Evolutionary conservation across 257 asterid genomes (phyloP), one percentile per base, ranked within the genome.

Genomic region (Coffea eugenioides): DNA sequence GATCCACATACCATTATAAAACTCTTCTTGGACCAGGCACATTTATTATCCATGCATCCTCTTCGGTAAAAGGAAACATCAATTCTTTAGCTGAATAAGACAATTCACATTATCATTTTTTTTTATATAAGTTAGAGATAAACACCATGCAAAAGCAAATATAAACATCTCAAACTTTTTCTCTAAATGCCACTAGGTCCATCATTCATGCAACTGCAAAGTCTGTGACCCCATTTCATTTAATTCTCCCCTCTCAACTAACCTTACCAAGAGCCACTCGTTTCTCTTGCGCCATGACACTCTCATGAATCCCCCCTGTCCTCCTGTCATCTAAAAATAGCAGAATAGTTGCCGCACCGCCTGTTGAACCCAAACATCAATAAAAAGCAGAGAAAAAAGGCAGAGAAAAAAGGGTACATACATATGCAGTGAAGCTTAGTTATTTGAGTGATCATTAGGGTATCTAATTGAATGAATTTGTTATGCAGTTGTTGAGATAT

Each of bases 141-240:
- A 57, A 27, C 9, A 25, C n/a, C 68, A n/a, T 62, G 34, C 68
- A 62, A 25, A 31, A 31, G 34, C 34, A 31, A 31, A 31, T 31
- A 31, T 49, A 49, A 6, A 1, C 54, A 8, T 12, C 12, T 49
- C 54, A 49, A 48, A 48, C 43, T 39, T 39, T 39, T 39, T 39
- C 43, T 39, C 43, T 69, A 18, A 69, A 69, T 41, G 27, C 73
- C n/a, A 36, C 39, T 39, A 36, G 73, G 25, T 7, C 52, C 73
- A 57, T 4, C 59, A 75, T 36, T 14, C 0, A 62, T 31, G 34
- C 73, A 61, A 71, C 71, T 71, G 70, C 61, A 45, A 43, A 57
- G 77, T 23, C n/a, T 34, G 48, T 62, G 83, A 64, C 79, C 79
- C 80, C 82, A 62, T 27, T 41, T 14, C 80, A 80, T 74, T 80